phyloP scores from a whole-genome alignment of 768 basidiomycete species.

The Phaeotremella skinneri region DNA sequence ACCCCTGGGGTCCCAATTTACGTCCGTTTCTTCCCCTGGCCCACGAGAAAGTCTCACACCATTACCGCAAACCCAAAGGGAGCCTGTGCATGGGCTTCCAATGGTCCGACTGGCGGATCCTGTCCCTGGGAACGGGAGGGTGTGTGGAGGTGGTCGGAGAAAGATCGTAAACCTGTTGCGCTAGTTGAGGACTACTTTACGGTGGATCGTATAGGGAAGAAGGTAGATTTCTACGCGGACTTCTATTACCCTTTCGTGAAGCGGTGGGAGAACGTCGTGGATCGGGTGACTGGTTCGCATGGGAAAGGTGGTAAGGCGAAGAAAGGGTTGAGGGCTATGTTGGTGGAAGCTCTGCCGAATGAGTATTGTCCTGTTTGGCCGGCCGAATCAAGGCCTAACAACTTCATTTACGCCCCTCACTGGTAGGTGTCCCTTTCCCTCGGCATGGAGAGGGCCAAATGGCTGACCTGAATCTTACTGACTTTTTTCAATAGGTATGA shows the following conservation, averaged over 20 bases:
- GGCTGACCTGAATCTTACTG: neutral
- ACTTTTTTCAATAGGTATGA: conserved; percentile 68
- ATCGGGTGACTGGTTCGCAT: conserved; percentile 7
- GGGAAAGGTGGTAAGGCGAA: conserved; percentile 11
- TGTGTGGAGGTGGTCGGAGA: conserved; percentile 83
- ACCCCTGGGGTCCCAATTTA: conserved; percentile 69
- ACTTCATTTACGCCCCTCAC: conserved; percentile 72
- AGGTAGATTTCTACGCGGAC: conserved; percentile 48
- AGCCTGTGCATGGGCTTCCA: conserved; percentile 61
- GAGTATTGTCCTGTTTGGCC: conserved; percentile 86
- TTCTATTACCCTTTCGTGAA: conserved; percentile 51
- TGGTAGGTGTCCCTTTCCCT: conserved; percentile 58
- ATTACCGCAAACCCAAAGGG: conserved; percentile 62
- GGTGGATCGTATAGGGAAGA: conserved; percentile 63
- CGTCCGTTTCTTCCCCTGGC: conserved; percentile 83
- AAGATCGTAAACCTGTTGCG: conserved; percentile 66
- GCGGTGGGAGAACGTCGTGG: conserved; percentile 40
- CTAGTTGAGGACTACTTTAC: conserved; percentile 82
- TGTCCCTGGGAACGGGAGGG: conserved; percentile 91
- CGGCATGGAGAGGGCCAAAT: too few species aligned
- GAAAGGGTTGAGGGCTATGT: conserved; percentile 18
- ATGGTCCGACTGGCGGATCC: conserved; percentile 65
- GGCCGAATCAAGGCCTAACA: conserved; percentile 60
- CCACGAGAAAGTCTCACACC: conserved; percentile 65
- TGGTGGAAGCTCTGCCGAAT: conserved; percentile 80